These are phyloP conservation scores for Penicillium frequentans DNA, from an alignment of 2,329 filamentous ascomycete species.

Conservation along the genomic window DNA sequence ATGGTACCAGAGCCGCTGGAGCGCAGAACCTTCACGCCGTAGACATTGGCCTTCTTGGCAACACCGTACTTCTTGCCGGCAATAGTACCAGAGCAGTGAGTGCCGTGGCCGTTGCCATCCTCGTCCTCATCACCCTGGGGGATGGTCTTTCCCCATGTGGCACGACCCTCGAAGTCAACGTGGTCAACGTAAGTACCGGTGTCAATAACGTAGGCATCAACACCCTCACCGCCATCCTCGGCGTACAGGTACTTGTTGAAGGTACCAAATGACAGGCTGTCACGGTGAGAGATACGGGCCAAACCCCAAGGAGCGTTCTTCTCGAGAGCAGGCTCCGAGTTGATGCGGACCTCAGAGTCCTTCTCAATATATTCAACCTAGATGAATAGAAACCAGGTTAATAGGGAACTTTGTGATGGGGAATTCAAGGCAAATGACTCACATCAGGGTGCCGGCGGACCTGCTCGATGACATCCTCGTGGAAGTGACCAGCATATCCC, in stretches of 20 bases:
- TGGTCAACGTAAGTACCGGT: slow-evolving; percentile 93
- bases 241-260: slow-evolving; percentile 99
- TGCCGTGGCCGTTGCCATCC: slow-evolving; percentile 97
- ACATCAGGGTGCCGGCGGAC: slow-evolving; percentile 96
- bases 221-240: slow-evolving; percentile 87
- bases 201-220: slow-evolving; percentile 98
- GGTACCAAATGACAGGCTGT: slow-evolving; percentile 80
- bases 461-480: slow-evolving; percentile 87
- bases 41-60: slow-evolving; percentile 96
- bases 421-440: slow-evolving; percentile 55
- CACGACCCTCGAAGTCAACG: slow-evolving; percentile 96
- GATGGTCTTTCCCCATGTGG: slow-evolving; percentile 96
- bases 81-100: slow-evolving; percentile 97
- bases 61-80: slow-evolving; percentile 99
- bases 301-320: slow-evolving; percentile 98
- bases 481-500: slow-evolving; percentile 95
- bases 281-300: slow-evolving; percentile 94
- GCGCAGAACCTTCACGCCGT: slow-evolving; percentile 96
- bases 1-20: slow-evolving; percentile 98
- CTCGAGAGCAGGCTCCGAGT: slow-evolving; percentile 66
- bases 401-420: background rate
- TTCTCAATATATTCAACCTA: slow-evolving; percentile 97
- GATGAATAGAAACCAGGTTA: background rate
- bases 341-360: slow-evolving; percentile 87
- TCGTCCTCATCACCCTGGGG: slow-evolving; percentile 78